Evolutionary conservation across 1,139 yeast species (phyloP).

Genomic region (Suhomyces chickasaworum): DNA sequence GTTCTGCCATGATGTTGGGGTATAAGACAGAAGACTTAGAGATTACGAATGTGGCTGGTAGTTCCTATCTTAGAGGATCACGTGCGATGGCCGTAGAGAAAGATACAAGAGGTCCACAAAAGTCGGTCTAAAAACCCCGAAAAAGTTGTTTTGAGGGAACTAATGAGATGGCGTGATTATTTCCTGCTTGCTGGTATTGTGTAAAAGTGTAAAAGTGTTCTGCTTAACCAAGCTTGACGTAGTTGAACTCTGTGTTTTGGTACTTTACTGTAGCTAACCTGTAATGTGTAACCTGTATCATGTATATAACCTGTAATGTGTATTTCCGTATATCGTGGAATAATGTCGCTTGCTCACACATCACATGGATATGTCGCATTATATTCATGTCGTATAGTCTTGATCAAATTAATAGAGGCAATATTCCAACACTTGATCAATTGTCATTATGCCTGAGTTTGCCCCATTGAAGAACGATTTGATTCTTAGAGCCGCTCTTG

Average conservation of each 20-base stretch:
- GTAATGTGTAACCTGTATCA: too few species aligned
- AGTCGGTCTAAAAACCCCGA: too few species aligned
- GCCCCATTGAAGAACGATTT: slow-evolving; percentile 84
- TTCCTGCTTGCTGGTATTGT: too few species aligned
- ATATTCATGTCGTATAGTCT: neutral
- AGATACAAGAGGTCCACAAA: too few species aligned
- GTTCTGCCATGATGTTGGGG: slow-evolving; percentile 7
- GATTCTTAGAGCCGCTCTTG: slow-evolving; percentile 83
- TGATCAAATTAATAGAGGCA: too few species aligned
- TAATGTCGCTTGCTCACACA: neutral
- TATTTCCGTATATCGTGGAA: too few species aligned
- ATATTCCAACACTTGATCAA: neutral
- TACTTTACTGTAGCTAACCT: too few species aligned
- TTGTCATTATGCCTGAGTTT: slow-evolving; percentile 40
- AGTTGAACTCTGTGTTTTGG: too few species aligned
- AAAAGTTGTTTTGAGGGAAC: too few species aligned
- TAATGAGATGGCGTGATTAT: neutral
- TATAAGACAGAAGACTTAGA: neutral
- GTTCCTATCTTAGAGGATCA: neutral
- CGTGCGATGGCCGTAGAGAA: neutral
- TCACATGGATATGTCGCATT: neutral
- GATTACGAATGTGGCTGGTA: neutral
- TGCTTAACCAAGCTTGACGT: too few species aligned
- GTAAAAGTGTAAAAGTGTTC: too few species aligned
- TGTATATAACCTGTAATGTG: too few species aligned